phyloP scores from a whole-genome alignment of 345 rosid species.

The Aurinia saxatilis region DNA sequence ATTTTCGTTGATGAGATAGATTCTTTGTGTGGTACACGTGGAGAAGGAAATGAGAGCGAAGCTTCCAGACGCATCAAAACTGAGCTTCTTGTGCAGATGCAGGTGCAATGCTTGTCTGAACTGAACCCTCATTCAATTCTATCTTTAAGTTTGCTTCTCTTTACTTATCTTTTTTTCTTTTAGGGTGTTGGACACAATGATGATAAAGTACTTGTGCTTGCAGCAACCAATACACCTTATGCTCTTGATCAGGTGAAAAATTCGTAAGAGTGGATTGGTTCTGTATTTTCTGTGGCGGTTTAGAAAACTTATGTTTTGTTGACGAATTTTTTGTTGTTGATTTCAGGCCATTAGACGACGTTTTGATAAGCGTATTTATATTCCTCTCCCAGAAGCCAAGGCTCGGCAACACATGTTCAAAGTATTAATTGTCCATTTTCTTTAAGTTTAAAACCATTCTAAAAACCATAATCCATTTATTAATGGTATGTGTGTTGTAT shows the following conservation, averaged over 20 bases:
- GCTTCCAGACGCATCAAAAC: slow-evolving; percentile 96
- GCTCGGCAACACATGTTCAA: slow-evolving; percentile 95
- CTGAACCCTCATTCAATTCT: not conserved
- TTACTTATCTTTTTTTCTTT: not conserved
- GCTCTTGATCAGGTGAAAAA: slow-evolving; percentile 79
- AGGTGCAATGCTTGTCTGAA: slow-evolving; percentile 38
- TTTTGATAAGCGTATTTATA: slow-evolving; percentile 94
- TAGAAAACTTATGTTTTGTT: not conserved
- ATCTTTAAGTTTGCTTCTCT: not conserved
- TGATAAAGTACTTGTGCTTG: slow-evolving; percentile 91
- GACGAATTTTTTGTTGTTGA: slow-evolving; percentile 29
- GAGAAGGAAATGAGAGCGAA: slow-evolving; percentile 96
- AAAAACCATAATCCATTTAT: not conserved
- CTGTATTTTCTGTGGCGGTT: slow-evolving; percentile 4
- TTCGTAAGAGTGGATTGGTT: not conserved
- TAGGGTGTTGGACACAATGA: slow-evolving; percentile 92
- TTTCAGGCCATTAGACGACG: slow-evolving; percentile 86
- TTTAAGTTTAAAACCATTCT: not conserved
- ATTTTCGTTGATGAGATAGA: slow-evolving; percentile 93
- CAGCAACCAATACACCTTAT: slow-evolving; percentile 93
- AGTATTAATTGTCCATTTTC: slow-evolving; percentile 31
- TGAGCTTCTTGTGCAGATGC: slow-evolving; percentile 98
- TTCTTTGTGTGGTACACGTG: slow-evolving; percentile 86
- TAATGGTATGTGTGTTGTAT: not conserved
- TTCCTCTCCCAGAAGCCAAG: slow-evolving; percentile 88